phyloP scores from a whole-genome alignment of 495 filamentous ascomycete species.

The Cenococcum geophilum region DNA sequence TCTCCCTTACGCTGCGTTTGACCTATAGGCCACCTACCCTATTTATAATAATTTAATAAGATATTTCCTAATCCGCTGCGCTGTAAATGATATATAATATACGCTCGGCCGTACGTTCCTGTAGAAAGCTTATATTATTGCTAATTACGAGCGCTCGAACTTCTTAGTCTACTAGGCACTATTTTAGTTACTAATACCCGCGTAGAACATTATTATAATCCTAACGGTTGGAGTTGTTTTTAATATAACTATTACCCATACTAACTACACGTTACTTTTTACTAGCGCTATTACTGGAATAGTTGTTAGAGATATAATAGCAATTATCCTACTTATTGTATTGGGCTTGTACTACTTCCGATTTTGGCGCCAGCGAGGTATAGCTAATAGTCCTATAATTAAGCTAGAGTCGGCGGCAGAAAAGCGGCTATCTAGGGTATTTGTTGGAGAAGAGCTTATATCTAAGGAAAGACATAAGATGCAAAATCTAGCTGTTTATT shows the following conservation, averaged over 20 bases:
- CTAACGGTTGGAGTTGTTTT: background rate
- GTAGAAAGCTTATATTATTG: constrained; percentile 50
- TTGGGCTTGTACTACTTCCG: background rate
- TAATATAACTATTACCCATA: background rate
- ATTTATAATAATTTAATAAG: constrained; percentile 32
- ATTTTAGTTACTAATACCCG: constrained; percentile 1
- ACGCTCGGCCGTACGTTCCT: constrained; percentile 52
- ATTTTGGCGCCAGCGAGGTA: constrained; percentile 27
- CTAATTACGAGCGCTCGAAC: constrained; percentile 42
- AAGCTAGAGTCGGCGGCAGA: background rate
- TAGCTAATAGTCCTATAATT: background rate
- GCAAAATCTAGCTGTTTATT: background rate
- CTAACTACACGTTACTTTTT: background rate
- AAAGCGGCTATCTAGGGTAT: background rate
- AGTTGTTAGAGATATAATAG: background rate
- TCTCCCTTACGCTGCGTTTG: constrained; percentile 47
- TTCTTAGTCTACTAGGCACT: constrained; percentile 39
- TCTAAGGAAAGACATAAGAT: constrained; percentile 1
- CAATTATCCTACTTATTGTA: background rate
- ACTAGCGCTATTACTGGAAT: background rate
- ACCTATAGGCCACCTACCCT: constrained; percentile 33
- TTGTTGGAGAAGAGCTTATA: background rate
- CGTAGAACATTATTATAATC: background rate
- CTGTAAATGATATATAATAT: constrained; percentile 45
- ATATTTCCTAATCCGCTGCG: constrained; percentile 51